phyloP scores from a whole-genome alignment of 2,329 filamentous ascomycete species.

The Arthroderma sp. region DNA sequence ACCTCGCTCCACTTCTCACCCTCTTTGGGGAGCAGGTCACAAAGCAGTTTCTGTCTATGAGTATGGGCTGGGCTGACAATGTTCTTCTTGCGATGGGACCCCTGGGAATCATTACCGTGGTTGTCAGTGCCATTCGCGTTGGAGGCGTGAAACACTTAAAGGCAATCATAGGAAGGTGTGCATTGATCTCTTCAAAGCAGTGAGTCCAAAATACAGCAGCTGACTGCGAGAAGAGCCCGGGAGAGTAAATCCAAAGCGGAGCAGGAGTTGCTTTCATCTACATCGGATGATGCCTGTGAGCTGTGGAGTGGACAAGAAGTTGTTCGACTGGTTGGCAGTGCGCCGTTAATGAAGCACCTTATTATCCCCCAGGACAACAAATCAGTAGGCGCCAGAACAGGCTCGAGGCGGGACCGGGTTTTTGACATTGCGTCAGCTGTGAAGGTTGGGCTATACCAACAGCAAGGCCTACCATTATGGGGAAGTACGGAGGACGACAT shows the following conservation, averaged over 20 bases:
- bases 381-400: no score
- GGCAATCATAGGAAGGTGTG: slow-evolving; percentile 27
- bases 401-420: no score
- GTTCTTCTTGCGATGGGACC: slow-evolving; percentile 37
- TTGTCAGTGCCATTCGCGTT: slow-evolving; percentile 34
- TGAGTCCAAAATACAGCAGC: no score
- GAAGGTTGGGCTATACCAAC: no score
- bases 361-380: no score
- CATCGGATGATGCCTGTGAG: slow-evolving; percentile 12
- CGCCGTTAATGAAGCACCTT: no score
- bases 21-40: slow-evolving; percentile 36
- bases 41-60: slow-evolving; percentile 37
- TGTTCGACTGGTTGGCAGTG: slow-evolving; percentile 9
- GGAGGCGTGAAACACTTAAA: slow-evolving; percentile 31
- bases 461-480: no score
- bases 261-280: slow-evolving; percentile 32
- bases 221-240: slow-evolving; percentile 20
- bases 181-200: no score
- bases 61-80: slow-evolving; percentile 28
- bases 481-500: no score
- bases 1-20: slow-evolving; percentile 21
- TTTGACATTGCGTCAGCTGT: no score
- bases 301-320: slow-evolving; percentile 15
- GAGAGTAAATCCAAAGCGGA: slow-evolving; percentile 25
- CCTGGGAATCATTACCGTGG: slow-evolving; percentile 32